Base-by-base conservation (phyloP, 306 rosid species). In the Boehmeria nivea region DNA sequence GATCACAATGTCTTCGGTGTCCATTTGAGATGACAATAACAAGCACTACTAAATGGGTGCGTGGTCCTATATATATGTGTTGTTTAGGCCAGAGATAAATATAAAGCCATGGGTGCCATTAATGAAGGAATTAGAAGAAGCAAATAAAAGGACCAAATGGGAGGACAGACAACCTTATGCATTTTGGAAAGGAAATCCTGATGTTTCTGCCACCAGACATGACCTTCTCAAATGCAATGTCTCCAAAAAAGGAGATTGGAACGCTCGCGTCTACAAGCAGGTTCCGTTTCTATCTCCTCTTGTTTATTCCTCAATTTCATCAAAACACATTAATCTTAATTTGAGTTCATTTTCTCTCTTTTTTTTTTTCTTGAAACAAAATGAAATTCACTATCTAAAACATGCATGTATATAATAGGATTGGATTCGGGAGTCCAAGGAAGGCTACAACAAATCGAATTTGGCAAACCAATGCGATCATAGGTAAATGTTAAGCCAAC, bases 141-240 rank as follows among this genome's bases (percentile, higher is more conserved):
- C 96, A 0, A 87, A 80, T 76, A 75, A 55, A 62, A 80, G 53
- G 71, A 80, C 15, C 27, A n/a, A 61, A 57, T 91, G 96, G 96
- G 8, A 71, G 24, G 66, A 76, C 0, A 82, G 99, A 71, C 82
- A 87, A 12, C 87, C 96, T 46, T 68, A 82, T 69, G 99, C 96
- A 42, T 91, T 78, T 19, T 91, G 99, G 99, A 91, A 91, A 57
- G 99, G 96, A 25, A 91, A 91, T 57, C 94, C 96, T 0, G 1
- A 14, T 0, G 99, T 91, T 49, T 93, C 96, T 43, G 67, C 66
- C 43, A 82, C 85, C 8, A 81, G 99, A 73, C 63, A 76, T 71
- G 84, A 91, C 13, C 99, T 91, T 47, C 65, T 87, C 58, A 84
- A 78, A 71, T 91, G 99, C 72, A 84, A 87, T 67, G 83, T 81